These are phyloP conservation scores for Stemphylium lycopersici DNA, from an alignment of 2,329 filamentous ascomycete genomes.

Conservation along the genomic window DNA sequence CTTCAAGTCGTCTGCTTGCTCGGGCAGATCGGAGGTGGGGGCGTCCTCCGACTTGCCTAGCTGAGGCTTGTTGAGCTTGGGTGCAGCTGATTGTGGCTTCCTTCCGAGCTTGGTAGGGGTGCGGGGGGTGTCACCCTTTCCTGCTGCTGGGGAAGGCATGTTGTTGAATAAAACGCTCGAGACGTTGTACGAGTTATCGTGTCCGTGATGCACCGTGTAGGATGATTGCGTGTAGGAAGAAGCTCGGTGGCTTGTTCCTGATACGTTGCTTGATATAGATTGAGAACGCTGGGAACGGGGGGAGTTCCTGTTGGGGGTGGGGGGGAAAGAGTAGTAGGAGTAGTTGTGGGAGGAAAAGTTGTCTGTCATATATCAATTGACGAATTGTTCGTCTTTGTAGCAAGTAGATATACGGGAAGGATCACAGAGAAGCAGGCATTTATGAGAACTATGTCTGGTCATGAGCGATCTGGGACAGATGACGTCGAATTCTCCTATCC, in stretches of 20 bases:
- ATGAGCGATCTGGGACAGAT: conserved; percentile 32
- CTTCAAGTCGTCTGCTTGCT: conserved; percentile 47
- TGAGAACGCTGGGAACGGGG: conserved; percentile 45
- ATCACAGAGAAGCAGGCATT: conserved; percentile 27
- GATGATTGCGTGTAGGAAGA: conserved; percentile 13
- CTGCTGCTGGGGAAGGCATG: conserved; percentile 60
- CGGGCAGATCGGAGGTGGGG: conserved; percentile 45
- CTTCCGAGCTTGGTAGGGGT: conserved; percentile 59
- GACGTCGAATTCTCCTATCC: conserved; percentile 40
- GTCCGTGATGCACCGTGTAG: conserved; percentile 29
- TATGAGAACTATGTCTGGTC: conserved; percentile 36
- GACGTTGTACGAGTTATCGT: conserved; percentile 40
- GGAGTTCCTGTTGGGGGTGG: conserved; percentile 54
- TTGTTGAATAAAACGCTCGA: conserved; percentile 42
- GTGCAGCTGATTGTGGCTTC: conserved; percentile 50
- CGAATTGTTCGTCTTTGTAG: conserved; percentile 45
- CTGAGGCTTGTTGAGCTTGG: conserved; percentile 51
- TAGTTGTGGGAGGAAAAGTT: conserved; percentile 55
- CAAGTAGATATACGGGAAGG: conserved; percentile 9
- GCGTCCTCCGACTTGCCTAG: conserved; percentile 41
- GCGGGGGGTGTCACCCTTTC: conserved; percentile 56
- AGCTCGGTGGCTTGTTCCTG: conserved; percentile 30
- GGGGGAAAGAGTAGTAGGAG: conserved; percentile 60
- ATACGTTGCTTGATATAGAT: conserved; percentile 49
- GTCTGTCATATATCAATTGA: conserved; percentile 56